A percentile compares a stretch with the other conserved stretches of the same genome.
Conservation (phyloP, 164 flowering plant species). For the Nymphaea colorata region DNA sequence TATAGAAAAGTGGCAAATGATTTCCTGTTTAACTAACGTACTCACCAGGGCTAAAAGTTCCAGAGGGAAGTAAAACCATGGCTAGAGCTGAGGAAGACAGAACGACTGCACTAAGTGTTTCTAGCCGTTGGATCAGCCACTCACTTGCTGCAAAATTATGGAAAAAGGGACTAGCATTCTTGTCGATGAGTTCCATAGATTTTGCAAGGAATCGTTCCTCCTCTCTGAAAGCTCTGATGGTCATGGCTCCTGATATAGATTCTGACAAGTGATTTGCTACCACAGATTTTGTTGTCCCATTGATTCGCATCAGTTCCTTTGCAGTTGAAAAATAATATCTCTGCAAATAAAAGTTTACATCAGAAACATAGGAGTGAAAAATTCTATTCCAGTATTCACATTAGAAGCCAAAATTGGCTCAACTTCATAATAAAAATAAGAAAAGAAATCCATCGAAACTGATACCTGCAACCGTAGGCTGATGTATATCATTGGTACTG, state of each 20-base stretch:
- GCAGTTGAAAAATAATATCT: slow-evolving; percentile 59
- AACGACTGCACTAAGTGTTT: slow-evolving; percentile 46
- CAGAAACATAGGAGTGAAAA: too few species aligned
- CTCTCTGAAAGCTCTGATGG: slow-evolving; percentile 56
- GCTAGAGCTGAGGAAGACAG: slow-evolving; percentile 55
- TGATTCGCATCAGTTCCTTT: slow-evolving; percentile 66
- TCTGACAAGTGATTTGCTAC: slow-evolving; percentile 53
- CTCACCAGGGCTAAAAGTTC: slow-evolving; percentile 55
- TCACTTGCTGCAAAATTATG: slow-evolving; percentile 68
- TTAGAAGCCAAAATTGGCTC: too few species aligned
- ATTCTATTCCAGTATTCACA: too few species aligned
- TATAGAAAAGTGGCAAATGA: too few species aligned
- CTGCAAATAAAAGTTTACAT: slow-evolving; percentile 18
- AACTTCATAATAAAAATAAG: too few species aligned
- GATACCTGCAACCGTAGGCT: slow-evolving; percentile 53
- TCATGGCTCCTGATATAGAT: slow-evolving; percentile 56
- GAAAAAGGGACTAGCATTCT: slow-evolving; percentile 58
- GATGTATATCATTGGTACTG: slow-evolving; percentile 43
- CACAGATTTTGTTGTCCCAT: slow-evolving; percentile 53
- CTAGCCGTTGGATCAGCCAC: slow-evolving; percentile 76
- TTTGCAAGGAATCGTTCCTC: slow-evolving; percentile 45
- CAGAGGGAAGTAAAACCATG: slow-evolving; percentile 43
- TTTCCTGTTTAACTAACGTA: neutral
- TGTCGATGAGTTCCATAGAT: slow-evolving; percentile 41
- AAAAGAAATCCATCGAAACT: too few species aligned